These are phyloP conservation scores for Leccinellum albellum DNA, from an alignment of 768 basidiomycete species.

Conservation along the genomic window DNA sequence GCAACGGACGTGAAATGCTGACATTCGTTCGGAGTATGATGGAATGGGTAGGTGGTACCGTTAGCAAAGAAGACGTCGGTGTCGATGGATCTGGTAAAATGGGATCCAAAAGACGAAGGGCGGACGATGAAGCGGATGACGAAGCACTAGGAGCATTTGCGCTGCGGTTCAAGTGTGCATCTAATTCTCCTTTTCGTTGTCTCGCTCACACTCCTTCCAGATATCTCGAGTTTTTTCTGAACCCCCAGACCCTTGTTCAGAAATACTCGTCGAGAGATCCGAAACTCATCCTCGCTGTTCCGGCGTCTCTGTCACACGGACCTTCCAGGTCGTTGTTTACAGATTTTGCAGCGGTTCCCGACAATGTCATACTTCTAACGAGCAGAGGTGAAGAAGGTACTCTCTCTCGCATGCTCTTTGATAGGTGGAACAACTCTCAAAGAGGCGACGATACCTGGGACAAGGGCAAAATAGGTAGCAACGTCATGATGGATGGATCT, in stretches of 20 bases:
- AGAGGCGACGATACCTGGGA: slow-evolving; percentile 83
- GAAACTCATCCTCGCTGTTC: slow-evolving; percentile 91
- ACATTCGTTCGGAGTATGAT: slow-evolving; percentile 95
- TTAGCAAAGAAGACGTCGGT: slow-evolving; percentile 88
- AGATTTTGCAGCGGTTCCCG: slow-evolving; percentile 77
- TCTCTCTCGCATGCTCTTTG: slow-evolving; percentile 72
- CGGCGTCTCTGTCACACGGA: slow-evolving; percentile 89
- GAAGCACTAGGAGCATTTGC: slow-evolving; percentile 83
- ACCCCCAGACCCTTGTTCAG: slow-evolving; percentile 73
- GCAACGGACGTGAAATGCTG: slow-evolving; percentile 89
- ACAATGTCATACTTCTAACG: slow-evolving; percentile 87
- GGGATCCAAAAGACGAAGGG: slow-evolving; percentile 49
- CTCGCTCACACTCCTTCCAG: slow-evolving; percentile 38
- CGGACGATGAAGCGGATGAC: slow-evolving; percentile 72
- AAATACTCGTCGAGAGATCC: slow-evolving; percentile 84
- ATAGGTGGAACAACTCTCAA: slow-evolving; percentile 83
- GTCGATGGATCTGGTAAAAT: slow-evolving; percentile 63
- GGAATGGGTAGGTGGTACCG: slow-evolving; percentile 97
- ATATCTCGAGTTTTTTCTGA: slow-evolving; percentile 88
- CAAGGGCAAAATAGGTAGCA: slow-evolving; percentile 82
- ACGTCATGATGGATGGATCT: slow-evolving; percentile 74
- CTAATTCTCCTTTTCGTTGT: background rate
- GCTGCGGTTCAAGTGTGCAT: slow-evolving; percentile 77
- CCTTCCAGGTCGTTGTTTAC: slow-evolving; percentile 83
- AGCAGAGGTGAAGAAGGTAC: slow-evolving; percentile 76